Evolutionary conservation across 768 basidiomycete species (phyloP).

Genomic region (Leucocoprinus leucothites): DNA sequence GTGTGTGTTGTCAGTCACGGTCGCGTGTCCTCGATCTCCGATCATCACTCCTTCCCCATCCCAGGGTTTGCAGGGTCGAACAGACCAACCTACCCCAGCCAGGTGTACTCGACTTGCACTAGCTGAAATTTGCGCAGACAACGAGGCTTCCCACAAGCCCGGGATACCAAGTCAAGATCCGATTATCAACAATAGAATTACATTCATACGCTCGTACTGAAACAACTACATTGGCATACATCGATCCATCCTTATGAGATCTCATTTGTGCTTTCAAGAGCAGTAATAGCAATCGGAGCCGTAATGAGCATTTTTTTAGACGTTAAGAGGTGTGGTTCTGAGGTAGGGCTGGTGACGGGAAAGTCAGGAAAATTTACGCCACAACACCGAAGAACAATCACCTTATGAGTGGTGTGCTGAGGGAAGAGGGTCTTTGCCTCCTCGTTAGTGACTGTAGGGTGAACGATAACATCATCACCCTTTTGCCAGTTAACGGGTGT

Average conservation of each 20-base stretch:
- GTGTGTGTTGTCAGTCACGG: conserved; percentile 4
- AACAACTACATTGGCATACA: conserved; percentile 2
- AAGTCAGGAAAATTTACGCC: conserved; percentile 5
- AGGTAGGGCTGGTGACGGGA: conserved; percentile 67
- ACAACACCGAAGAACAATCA: conserved; percentile 26
- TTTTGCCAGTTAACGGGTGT: conserved; percentile 96
- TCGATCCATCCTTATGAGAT: background rate
- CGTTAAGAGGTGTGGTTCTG: conserved; percentile 66
- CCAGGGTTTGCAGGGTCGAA: background rate
- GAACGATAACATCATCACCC: conserved; percentile 93
- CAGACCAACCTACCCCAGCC: background rate
- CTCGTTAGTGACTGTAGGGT: conserved; percentile 77
- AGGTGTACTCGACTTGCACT: background rate
- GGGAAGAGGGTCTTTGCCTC: conserved; percentile 94
- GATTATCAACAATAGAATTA: background rate
- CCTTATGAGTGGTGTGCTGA: conserved; percentile 74
- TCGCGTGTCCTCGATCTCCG: conserved; percentile 5
- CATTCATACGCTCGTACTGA: background rate
- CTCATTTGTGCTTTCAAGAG: conserved; percentile 8
- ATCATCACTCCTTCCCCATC: background rate
- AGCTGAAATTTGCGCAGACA: background rate
- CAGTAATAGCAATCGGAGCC: conserved; percentile 10
- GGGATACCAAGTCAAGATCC: background rate
- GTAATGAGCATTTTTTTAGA: conserved; percentile 22
- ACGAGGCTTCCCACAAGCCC: background rate